Percentiles rank a stretch among this genome's conserved stretches.
Conservation (phyloP, 305 asterid species). For the Salvia sclarea region DNA sequence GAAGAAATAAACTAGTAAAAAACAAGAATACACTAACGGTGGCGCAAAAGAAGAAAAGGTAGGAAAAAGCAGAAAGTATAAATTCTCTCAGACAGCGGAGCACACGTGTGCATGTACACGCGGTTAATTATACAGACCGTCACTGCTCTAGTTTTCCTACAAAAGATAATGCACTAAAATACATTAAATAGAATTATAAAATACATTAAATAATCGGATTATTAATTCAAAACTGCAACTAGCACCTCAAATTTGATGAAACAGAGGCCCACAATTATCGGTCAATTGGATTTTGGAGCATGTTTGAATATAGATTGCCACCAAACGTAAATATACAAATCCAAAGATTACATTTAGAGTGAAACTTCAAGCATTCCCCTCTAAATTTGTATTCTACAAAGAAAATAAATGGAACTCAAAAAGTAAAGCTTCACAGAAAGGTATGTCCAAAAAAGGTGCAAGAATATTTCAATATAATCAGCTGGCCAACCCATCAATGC, state of each 20-base stretch:
- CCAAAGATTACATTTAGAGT: not conserved
- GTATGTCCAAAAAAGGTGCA: constrained; percentile 6
- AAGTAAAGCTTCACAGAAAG: constrained; percentile 5
- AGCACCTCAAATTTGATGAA: not conserved
- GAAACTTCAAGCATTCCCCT: not conserved
- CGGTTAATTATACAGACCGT: constrained; percentile 8
- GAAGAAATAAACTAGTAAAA: not conserved
- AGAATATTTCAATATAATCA: constrained; percentile 15
- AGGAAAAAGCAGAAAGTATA: not conserved
- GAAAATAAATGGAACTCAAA: not conserved
- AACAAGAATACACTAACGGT: not conserved
- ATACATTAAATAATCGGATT: not conserved
- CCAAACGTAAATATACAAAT: not conserved
- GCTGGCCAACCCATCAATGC: constrained; percentile 18
- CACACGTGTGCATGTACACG: constrained; percentile 23
- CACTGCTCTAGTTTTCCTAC: not conserved
- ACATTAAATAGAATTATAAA: not conserved
- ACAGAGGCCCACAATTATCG: not conserved
- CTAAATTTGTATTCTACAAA: constrained; percentile 5
- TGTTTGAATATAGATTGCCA: not conserved
- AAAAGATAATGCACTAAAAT: not conserved
- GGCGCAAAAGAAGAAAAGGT: not conserved
- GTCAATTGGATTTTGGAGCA: constrained; percentile 2
- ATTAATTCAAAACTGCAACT: not conserved
- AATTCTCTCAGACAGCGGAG: constrained; percentile 19